A percentile compares a stretch with the other conserved stretches of the same genome.
Conservation (phyloP, 352 stramenopile genomes). For the Aphanomyces euteiches region DNA sequence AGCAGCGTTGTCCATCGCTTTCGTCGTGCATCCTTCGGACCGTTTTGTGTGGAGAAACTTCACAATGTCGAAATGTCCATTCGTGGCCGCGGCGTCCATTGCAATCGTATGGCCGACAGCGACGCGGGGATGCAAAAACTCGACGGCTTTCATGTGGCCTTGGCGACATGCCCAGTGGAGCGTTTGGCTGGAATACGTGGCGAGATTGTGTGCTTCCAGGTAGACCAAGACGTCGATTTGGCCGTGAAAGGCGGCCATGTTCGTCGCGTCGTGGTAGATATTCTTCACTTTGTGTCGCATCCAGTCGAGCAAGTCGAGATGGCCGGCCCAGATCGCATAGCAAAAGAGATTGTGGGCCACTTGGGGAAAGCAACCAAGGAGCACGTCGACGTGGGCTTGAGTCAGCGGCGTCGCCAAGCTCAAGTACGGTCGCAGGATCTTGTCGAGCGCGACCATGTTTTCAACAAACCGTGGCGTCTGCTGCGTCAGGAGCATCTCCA, state of each 20-base stretch:
- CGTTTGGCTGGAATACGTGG: background rate
- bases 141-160: background rate
- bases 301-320: background rate
- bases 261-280: background rate
- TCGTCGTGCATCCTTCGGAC: background rate
- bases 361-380: too few species aligned
- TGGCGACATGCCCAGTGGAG: background rate
- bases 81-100: slow-evolving; percentile 21
- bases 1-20: slow-evolving; percentile 1
- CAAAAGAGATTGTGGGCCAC: background rate
- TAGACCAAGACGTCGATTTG: background rate
- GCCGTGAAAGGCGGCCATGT: background rate
- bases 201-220: background rate
- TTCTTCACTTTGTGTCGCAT: background rate
- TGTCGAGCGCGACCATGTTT: too few species aligned
- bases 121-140: background rate
- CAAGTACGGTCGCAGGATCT: too few species aligned
- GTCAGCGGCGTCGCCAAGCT: too few species aligned
- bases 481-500: too few species aligned
- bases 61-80: slow-evolving; percentile 27
- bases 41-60: background rate
- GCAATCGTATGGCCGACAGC: background rate
- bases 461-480: too few species aligned
- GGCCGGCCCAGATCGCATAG: background rate
- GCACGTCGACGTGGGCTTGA: too few species aligned